Base-by-base conservation (phyloP, 2,329 filamentous ascomycete genomes). In the Septoria linicola region DNA sequence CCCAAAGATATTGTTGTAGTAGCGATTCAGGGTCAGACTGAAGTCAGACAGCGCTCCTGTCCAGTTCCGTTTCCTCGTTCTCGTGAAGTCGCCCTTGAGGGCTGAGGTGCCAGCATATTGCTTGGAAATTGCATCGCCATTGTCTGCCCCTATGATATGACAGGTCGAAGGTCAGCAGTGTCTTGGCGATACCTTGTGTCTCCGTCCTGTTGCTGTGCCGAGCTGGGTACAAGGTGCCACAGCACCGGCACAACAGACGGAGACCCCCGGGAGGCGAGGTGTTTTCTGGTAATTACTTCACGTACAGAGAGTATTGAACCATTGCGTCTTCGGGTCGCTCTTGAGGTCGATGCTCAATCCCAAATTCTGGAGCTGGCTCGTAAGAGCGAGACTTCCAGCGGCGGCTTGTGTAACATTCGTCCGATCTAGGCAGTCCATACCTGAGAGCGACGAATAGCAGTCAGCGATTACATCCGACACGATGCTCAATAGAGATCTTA, bases 241-340 rank as follows among this genome's bases (percentile, higher is more conserved):
- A n/a, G n/a, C n/a, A n/a, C n/a, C n/a, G n/a, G n/a, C n/a, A n/a
- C n/a, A n/a, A n/a, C n/a, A n/a, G n/a, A n/a, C n/a, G n/a, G n/a
- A n/a, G n/a, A n/a, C n/a, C n/a, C n/a, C n/a, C n/a, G n/a, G n/a
- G n/a, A n/a, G n/a, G n/a, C n/a, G n/a, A n/a, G n/a, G n/a, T n/a
- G n/a, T n/a, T n/a, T n/a, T n/a, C n/a, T n/a, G n/a, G n/a, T n/a
- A n/a, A n/a, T n/a, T n/a, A n/a, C n/a, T n/a, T n/a, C n/a, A n/a
- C n/a, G n/a, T n/a, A n/a, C 93, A 99, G 0, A 97, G 76, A 0
- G 83, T 90, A 69, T 99, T 97, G 74, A 97, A 97, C 90, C 92
- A 97, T 39, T 84, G 80, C 4, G 88, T 95, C 49, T 84, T 82
- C 51, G 89, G 86, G 66, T 96, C 89, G 19, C 78, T 70, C 56